Conservation (phyloP, 257 asterid genomes). For the Perilla frutescens region DNA sequence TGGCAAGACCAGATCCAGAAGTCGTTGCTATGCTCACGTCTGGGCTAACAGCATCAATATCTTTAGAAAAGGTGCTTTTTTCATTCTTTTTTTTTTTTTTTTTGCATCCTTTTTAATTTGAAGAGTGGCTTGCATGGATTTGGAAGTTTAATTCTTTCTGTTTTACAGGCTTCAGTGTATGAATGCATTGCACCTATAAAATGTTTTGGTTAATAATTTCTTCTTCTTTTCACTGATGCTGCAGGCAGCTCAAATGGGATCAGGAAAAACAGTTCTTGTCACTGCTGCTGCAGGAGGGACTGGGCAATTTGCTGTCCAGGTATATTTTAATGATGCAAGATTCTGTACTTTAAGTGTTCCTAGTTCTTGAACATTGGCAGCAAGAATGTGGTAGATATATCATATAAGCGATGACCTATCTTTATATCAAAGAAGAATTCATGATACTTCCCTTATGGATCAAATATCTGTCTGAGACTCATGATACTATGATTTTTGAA, state of each 20-base stretch:
- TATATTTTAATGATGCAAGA: constrained; percentile 37
- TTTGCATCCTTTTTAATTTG: constrained; percentile 11
- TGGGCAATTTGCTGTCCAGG: constrained; percentile 99
- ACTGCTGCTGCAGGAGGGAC: constrained; percentile 99
- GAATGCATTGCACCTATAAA: not conserved
- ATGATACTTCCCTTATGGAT: not conserved
- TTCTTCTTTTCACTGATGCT: constrained; percentile 21
- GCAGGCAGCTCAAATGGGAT: constrained; percentile 90
- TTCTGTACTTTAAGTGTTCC: constrained; percentile 2
- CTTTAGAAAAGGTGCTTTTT: constrained; percentile 79
- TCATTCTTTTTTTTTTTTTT: constrained; percentile 14
- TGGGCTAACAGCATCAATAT: constrained; percentile 95
- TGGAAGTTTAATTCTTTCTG: constrained; percentile 12
- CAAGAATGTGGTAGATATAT: not conserved
- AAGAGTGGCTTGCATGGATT: constrained; percentile 20
- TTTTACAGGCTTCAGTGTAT: constrained; percentile 15
- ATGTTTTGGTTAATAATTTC: constrained; percentile 23
- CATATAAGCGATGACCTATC: not conserved
- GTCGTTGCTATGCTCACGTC: constrained; percentile 98
- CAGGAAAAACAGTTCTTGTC: constrained; percentile 87
- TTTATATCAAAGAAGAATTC: constrained; percentile 23
- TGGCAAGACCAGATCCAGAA: constrained; percentile 94
- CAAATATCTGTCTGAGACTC: not conserved
- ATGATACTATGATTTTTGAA: not conserved
- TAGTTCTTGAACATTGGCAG: constrained; percentile 21